Base-by-base conservation (phyloP, 768 basidiomycete genomes). In the Leccinellum luteum region DNA sequence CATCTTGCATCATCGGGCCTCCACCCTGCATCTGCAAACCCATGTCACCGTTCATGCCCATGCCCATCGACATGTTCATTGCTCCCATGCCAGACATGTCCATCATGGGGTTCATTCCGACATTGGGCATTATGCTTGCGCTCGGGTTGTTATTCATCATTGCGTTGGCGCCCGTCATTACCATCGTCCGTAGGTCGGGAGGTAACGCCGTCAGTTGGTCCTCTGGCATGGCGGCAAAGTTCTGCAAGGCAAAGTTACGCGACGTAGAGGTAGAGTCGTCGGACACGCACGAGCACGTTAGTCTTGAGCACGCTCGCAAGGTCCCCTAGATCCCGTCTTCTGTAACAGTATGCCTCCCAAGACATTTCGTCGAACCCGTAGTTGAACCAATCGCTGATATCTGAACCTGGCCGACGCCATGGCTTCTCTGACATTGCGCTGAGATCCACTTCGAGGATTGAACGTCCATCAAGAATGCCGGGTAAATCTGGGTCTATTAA, bases 381-480 rank as follows among this genome's bases (percentile, higher is more conserved):
- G 74, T 99, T 98, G 75, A 99, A 99, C 90, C 94, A 99, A 76
- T 98, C 95, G 63, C 90, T 89, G 59, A 97, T 79, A 76, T 97
- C 94, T 4, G 91, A 87, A 32, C 97, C 97, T 8, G 94, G 90
- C 57, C 86, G 75, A 60, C 97, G 78, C 97, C 97, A 99, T 4
- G 87, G 87, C 67, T 96, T 96, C 60, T 92, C 90, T 9, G 81
- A 74, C 78, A 89, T 78, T 27, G 84, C 83, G 47, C 71, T 80
- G 50, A 96, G 65, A 69, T 97, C 95, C 27, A 94, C 81, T 55
- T 97, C 94, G 34, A 92, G 83, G 45, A 97, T 90, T 28, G 85
- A 87, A 52, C 83, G 86, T 10, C 92, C 85, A 66, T 91, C 84
- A 45, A 90, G 74, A 31, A 81, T 78, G 7, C 90, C 92, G 9